Evolutionary conservation across 2,329 filamentous ascomycete species (phyloP), one percentile per base, ranked within the genome.

Genomic region (Fusarium bulbicola): DNA sequence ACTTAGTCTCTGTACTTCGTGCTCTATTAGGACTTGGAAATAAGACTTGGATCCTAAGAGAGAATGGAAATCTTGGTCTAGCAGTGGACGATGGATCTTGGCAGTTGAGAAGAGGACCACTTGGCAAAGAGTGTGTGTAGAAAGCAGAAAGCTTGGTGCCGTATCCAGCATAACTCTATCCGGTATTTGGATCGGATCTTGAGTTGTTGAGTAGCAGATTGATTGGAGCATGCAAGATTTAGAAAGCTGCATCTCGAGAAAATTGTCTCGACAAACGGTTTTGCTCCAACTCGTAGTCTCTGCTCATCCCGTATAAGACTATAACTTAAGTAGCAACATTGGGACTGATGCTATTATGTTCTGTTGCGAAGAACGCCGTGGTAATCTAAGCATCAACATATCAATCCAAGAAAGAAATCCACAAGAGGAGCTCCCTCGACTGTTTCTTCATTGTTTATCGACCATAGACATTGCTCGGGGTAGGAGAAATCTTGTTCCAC

Each of bases 1-100:
- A 3, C 5, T 0, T 7, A 1, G 6, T n/a, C 7, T 3, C 40
- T 24, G 14, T 1, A 24, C 14, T 24, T 15, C 1, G 10, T 45
- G 10, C n/a, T 26, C 11, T 18, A 2, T 18, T 18, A 1, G 4
- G 16, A 26, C 24, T 28, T 46, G 43, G 26, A 28, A 46, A 46
- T 4, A 26, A 15, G 0, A 15, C 13, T 24, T 47, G 18, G 45
- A 30, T 47, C 7, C 10, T 21, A 1, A 12, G 13, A 5, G 1
- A 11, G 1, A 14, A 5, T 20, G 13, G 9, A 47, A 21, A 15
- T 15, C 13, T 7, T 30, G 18, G 26, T 11, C 13, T 9, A 21
- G 13, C 2, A 0, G 11, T 30, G 45, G 7, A 21, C 7, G 20
- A 30, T 21, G 18, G 26, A 14, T 2, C 2, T 30, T 47, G 18